Base-by-base conservation (phyloP, 2,329 filamentous ascomycete species). In the Fusarium scirpi region DNA sequence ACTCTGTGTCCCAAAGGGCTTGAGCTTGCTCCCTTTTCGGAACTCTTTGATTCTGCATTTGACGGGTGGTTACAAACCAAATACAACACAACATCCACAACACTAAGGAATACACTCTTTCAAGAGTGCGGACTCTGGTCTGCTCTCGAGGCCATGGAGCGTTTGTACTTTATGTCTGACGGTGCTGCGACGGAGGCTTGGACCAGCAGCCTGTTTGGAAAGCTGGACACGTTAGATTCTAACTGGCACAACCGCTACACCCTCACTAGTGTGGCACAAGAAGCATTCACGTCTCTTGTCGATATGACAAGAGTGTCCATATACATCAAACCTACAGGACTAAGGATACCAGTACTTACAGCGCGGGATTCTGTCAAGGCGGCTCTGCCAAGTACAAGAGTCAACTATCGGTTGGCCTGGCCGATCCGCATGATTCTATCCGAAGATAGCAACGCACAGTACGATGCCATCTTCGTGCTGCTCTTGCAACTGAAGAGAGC, bases 221-320 rank as follows among this genome's bases (percentile, higher is more conserved):
- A 91, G 51, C 86, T 98, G 46, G 92, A 96, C 71, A 83, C 81
- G 3, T 74, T 85, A 18, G 85, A 82, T 76, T 79, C 76, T 8
- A 82, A 81, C 38, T 98, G 94, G 94, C 90, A 91, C 66, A 94
- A 98, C 77, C 88, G 90, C 22, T 97, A 95, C 75, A 85, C 92
- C 1, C 82, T 98, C 29, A 96, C 92, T 0, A 93, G 94, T 70
- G 81, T 94, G 3, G 90, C 91, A 1, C 92, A 94, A 62, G 90
- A 90, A 59, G 89, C 92, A 0, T 94, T 94, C 76, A 85, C 88
- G 2, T 71, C 80, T 1, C 81, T 82, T 3, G 79, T 92, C 2
- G 88, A 94, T 58, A 72, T 84, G 4, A 87, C 90, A 51, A 87
- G 88, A 22, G 80, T 97, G 11, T 85, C 88, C 5, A 86, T 93